Evolutionary conservation across 2,329 filamentous ascomycete species (phyloP), one percentile per base, ranked within the genome.

Genomic region (Alternaria incomplexa): DNA sequence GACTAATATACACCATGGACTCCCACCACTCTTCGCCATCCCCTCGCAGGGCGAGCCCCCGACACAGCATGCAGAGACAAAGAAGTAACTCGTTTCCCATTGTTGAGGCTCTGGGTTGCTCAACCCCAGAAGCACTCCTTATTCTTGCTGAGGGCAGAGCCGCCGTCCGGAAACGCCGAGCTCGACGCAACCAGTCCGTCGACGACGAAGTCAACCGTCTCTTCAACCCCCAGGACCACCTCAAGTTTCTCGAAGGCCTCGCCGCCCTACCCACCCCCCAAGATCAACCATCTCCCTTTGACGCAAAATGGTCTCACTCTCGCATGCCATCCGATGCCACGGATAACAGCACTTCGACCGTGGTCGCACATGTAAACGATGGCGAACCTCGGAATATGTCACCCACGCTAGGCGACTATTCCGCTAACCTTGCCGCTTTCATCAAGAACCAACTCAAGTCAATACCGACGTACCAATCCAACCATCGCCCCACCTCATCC

Each of bases 21-120:
- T 66, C 65, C 15, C 74, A 69, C 64, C 72, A 71, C 48, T 72
- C 73, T 17, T 67, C 71, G 8, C 69, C 69, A 17, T 62, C 61
- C n/a, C 46, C 63, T 9, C 65, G 62, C 55, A n/a, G 62, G 12
- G 36, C 60, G 20, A 73, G 69, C 61, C 65, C 67, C 11, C 71
- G 76, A 28, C 72, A 72, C 23, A 64, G 46, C 51, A 65, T 68
- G 6, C 55, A 72, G n/a, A 71, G 77, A 56, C 67, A 79, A 28
- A 65, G 77, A 64, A 80, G 77, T 64, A 79, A 78, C 53, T 80
- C 77, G 3, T 63, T 79, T 12, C 77, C 77, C 10, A 73, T 79
- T 28, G 64, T 76, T 10, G 75, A 79, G 40, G 76, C 73, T 28
- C 30, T 80, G 44, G 76, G 77, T 48, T 79, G 76, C 59, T 77